These are phyloP conservation scores for Hyaloperonospora arabidopsidis DNA, from an alignment of 352 stramenopile genomes.

Conservation along the genomic window DNA sequence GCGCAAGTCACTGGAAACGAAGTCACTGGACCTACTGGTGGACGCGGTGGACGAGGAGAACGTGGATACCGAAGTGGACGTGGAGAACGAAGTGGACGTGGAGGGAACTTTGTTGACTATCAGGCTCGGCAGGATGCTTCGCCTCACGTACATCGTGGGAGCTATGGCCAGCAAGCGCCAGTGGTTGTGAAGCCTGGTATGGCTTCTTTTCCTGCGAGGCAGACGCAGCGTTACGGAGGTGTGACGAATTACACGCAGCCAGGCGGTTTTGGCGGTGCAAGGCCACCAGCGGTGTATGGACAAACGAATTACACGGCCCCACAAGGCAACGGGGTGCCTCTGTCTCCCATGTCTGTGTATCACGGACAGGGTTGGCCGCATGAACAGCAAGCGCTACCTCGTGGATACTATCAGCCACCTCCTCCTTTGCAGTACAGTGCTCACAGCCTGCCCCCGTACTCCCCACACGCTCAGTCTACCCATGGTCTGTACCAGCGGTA, in stretches of 20 bases:
- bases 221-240: constrained; percentile 38
- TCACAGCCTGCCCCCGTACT: constrained; percentile 26
- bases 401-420: constrained; percentile 25
- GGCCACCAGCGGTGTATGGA: constrained; percentile 23
- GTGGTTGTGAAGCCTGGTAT: constrained; percentile 8
- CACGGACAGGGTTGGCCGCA: constrained; percentile 24
- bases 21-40: constrained; percentile 6
- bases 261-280: constrained; percentile 12
- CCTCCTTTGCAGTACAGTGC: constrained; percentile 23
- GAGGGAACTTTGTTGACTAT: constrained; percentile 16
- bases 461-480: constrained; percentile 15
- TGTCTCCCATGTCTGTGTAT: constrained; percentile 25
- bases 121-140: constrained; percentile 9
- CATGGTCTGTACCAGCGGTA: constrained; percentile 27
- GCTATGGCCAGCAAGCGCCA: constrained; percentile 14
- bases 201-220: constrained; percentile 14
- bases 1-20: constrained; percentile 7
- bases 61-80: constrained; percentile 9
- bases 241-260: constrained; percentile 50
- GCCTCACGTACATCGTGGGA: constrained; percentile 7
- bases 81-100: constrained; percentile 12
- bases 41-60: constrained; percentile 13
- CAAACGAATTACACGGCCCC: constrained; percentile 36
- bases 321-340: constrained; percentile 14
- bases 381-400: constrained; percentile 11